Evolutionary conservation across 495 filamentous ascomycete genomes (phyloP).

Genomic region (Xylaria venustula): DNA sequence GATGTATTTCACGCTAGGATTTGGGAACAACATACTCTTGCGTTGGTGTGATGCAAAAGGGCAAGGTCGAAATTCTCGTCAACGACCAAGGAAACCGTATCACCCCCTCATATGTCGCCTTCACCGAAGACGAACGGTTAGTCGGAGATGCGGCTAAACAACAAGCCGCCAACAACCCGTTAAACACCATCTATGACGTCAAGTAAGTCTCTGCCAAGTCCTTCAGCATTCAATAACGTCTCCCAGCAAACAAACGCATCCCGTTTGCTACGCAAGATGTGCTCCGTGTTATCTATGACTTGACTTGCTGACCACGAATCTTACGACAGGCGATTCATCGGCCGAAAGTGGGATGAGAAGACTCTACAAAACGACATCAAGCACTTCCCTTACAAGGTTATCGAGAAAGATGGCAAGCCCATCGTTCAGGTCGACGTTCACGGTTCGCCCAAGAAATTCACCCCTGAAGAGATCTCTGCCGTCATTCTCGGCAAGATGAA

Average conservation of each 20-base stretch:
- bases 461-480: conserved; percentile 83
- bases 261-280: too few relatives aligned
- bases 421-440: conserved; percentile 74
- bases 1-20: conserved; percentile 51
- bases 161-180: conserved; percentile 92
- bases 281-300: background rate
- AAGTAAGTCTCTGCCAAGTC: conserved; percentile 62
- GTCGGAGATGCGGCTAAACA: conserved; percentile 99
- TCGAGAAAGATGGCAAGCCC: conserved; percentile 80
- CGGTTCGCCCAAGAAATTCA: conserved; percentile 72
- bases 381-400: conserved; percentile 88
- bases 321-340: conserved; percentile 71
- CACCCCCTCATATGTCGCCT: conserved; percentile 97
- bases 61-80: conserved; percentile 95
- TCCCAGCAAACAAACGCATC: too few relatives aligned
- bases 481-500: conserved; percentile 95
- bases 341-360: conserved; percentile 84
- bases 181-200: conserved; percentile 85
- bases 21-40: conserved; percentile 98
- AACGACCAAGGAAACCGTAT: conserved; percentile 99
- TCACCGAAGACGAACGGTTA: conserved; percentile 94
- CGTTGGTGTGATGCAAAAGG: conserved; percentile 98
- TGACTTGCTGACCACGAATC: conserved; percentile 23
- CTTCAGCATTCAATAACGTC: too few relatives aligned
- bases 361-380: conserved; percentile 82